phyloP scores from a whole-genome alignment of 345 rosid species.

The Boechera stricta region DNA sequence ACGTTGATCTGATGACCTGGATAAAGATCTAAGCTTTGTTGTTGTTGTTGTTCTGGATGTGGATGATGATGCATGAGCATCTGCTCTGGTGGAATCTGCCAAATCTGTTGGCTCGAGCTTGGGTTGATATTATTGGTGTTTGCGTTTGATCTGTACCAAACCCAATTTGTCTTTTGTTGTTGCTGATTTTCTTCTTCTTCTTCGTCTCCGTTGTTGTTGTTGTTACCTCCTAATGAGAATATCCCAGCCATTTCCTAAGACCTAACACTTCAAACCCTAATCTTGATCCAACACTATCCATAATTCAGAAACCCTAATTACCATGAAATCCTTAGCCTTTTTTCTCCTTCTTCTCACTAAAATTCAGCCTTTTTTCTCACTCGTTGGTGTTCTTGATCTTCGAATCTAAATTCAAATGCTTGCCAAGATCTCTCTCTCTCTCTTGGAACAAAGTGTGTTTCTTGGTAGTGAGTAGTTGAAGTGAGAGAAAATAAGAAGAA shows the following conservation, averaged over 20 bases:
- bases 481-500: constrained; percentile 35
- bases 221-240: constrained; percentile 62
- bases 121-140: constrained; percentile 38
- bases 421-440: constrained; percentile 32
- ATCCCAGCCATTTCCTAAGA: constrained; percentile 62
- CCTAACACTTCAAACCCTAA: constrained; percentile 54
- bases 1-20: constrained; percentile 55
- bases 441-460: constrained; percentile 24
- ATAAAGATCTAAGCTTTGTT: constrained; percentile 68
- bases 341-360: constrained; percentile 25
- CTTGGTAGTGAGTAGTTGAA: constrained; percentile 40
- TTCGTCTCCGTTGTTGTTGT: constrained; percentile 43
- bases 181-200: constrained; percentile 43
- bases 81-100: constrained; percentile 60
- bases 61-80: constrained; percentile 48
- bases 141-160: constrained; percentile 55
- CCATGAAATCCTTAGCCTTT: constrained; percentile 33
- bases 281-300: constrained; percentile 42
- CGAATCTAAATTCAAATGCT: neutral
- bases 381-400: constrained; percentile 5
- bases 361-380: constrained; percentile 5
- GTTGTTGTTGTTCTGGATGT: constrained; percentile 41
- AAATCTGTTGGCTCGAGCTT: constrained; percentile 45
- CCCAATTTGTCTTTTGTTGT: constrained; percentile 53
- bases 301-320: constrained; percentile 48